phyloP scores from a whole-genome alignment of 2,329 filamentous ascomycete genomes.

The Hypoxylon sp. region DNA sequence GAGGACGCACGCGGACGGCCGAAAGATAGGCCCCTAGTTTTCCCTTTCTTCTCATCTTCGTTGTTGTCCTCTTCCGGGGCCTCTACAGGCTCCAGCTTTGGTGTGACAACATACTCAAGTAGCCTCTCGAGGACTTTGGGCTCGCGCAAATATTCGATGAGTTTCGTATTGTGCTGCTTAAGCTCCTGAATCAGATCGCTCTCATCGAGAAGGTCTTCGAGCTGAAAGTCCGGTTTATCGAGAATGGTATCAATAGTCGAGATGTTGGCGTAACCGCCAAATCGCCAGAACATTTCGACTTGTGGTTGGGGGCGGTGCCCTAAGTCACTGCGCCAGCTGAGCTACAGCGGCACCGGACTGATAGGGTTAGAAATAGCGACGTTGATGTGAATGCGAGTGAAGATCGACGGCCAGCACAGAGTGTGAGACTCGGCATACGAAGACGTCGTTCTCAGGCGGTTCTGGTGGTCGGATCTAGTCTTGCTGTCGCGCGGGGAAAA shows the following conservation, averaged over 20 bases:
- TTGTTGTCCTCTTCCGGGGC: constrained; percentile 64
- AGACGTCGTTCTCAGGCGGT: not conserved
- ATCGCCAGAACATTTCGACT: constrained; percentile 98
- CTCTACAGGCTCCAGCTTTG: constrained; percentile 71
- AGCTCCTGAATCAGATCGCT: constrained; percentile 96
- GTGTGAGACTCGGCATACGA: constrained; percentile 36
- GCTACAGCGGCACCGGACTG: constrained; percentile 41
- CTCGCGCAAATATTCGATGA: constrained; percentile 94
- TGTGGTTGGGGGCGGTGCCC: constrained; percentile 35
- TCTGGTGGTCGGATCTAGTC: not conserved
- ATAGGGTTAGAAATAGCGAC: too few relatives aligned
- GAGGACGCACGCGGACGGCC: constrained; percentile 67
- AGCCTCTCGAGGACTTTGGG: constrained; percentile 86
- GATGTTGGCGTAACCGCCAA: constrained; percentile 98
- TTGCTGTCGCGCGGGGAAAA: constrained; percentile 5
- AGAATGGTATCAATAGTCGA: constrained; percentile 97
- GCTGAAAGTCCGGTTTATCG: constrained; percentile 93
- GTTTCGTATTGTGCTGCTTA: constrained; percentile 97
- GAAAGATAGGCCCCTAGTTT: constrained; percentile 57
- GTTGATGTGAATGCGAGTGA: constrained; percentile 5
- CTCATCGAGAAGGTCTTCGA: constrained; percentile 96
- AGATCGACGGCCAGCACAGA: constrained; percentile 14
- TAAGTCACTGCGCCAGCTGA: constrained; percentile 44
- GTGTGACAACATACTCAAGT: constrained; percentile 90
- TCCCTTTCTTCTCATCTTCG: constrained; percentile 58